These are phyloP conservation scores for Nevesoporus exiguus DNA, from an alignment of 768 basidiomycete genomes.

Conservation along the genomic window DNA sequence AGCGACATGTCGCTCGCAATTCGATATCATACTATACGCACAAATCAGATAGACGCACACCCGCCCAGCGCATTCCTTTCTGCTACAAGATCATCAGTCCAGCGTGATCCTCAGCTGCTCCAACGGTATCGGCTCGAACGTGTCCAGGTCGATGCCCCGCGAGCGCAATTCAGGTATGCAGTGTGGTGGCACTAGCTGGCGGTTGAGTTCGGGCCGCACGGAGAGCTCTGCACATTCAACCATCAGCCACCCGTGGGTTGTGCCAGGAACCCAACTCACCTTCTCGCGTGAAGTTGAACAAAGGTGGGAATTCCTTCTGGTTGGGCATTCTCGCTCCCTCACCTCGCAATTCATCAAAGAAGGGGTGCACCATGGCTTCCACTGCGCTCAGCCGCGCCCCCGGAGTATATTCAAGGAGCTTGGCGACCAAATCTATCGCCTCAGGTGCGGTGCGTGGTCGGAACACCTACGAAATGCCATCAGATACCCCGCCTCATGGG, in stretches of 20 bases:
- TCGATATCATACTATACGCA: conserved; percentile 37
- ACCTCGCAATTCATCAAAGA: conserved; percentile 93
- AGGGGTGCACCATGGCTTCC: conserved; percentile 89
- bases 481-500: conserved; percentile 11
- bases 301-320: conserved; percentile 89
- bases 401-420: conserved; percentile 97
- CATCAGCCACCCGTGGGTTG: not conserved
- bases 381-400: conserved; percentile 85
- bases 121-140: conserved; percentile 95
- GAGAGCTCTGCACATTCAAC: conserved; percentile 70
- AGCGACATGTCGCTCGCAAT: conserved; percentile 30
- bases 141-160: conserved; percentile 82
- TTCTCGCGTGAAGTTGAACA: conserved; percentile 96
- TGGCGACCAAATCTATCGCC: conserved; percentile 93
- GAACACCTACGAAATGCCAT: conserved; percentile 70
- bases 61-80: conserved; percentile 24
- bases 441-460: conserved; percentile 94
- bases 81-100: conserved; percentile 55
- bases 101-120: conserved; percentile 93
- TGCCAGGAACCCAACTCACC: conserved; percentile 49
- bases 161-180: conserved; percentile 86
- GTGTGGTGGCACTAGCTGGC: conserved; percentile 85
- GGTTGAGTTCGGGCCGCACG: conserved; percentile 91
- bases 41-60: conserved; percentile 30
- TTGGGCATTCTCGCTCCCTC: conserved; percentile 95